Base-by-base conservation (phyloP, 371 early-diverging fungal species). In the Mucor racemosus region DNA sequence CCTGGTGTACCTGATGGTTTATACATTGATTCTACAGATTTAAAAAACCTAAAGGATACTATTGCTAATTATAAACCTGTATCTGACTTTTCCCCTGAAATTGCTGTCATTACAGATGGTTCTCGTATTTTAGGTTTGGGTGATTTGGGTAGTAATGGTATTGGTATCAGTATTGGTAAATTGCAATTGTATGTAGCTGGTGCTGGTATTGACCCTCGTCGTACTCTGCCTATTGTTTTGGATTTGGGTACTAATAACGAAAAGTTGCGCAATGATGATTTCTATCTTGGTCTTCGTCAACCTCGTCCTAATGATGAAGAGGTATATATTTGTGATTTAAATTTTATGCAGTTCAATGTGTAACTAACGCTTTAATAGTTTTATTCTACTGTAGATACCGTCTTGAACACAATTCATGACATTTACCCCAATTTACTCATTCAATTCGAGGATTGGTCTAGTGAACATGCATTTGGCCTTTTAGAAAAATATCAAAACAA, bases 371-470 rank as follows among this genome's bases (percentile, higher is more conserved):
- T n/a, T n/a, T n/a, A n/a, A n/a, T n/a, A 86, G 83, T 96, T 95
- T 76, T 94, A 90, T 76, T 84, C 76, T 1, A 88, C 87, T 62
- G 86, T 94, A 40, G 96, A 95, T 67, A 88, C 86, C 39, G 93
- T 95, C 17, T 77, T 97, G 63, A 69, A 75, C 36, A 88, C 92
- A 13, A 76, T 96, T 39, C 80, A 82, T 31, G 68, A 69, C 26
- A 85, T 87, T 11, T 93, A 91, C 82, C 95, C 95, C 17, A 73
- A 87, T 7, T 58, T 95, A 60, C 72, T 97, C 21, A 88, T 97
- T 41, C 97, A 97, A 79, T 96, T 95, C 66, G 97, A 97, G 72
- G 97, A 97, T 71, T 97, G 95, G 77, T 92, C 94, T 9, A 90
- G 93, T 10, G 95, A 94, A 65, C 95, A 95, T 59, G 85, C 94